Evolutionary conservation across 75 land plant genomes (phyloP), one percentile per base, ranked within the genome.

Genomic region (Sequoia sempervirens): DNA sequence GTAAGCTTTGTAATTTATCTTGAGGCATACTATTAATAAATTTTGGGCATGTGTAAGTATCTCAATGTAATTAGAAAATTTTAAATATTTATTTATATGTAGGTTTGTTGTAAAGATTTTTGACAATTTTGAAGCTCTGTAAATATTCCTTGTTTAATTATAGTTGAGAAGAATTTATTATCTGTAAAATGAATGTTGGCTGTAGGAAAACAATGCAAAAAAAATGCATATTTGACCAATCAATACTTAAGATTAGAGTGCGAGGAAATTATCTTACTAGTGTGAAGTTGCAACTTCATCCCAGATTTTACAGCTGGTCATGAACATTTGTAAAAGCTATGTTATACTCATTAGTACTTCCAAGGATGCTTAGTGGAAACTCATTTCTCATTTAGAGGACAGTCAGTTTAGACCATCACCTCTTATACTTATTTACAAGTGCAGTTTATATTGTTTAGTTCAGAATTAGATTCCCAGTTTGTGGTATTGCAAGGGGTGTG

Each of bases 1-100:
- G 98, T 96, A 91, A 89, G 94, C 52, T 47, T 43, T 75, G 14
- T 28, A 68, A 37, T 11, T 54, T 34, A 9, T 81, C 4, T 8
- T 2, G 32, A 45, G 28, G 43, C 12, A 78, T 78, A 6, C 4
- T 45, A 41, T 75, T 38, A 5, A 45, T 78, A 43, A 11, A 9
- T 78, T 40, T 78, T 78, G 45, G 50, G 47, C 80, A 45, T 10
- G 50, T 43, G 45, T 32, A 13, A 70, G 13, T 32, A 70, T 30
- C 36, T 70, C 36, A 30, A 70, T 70, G 73, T 37, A 30, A 70
- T 28, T 70, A 70, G 73, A 32, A 70, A 70, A 70, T 28, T 12
- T 70, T 12, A 70, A 70, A 30, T 28, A 32, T 30, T 32, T 70
- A 41, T 26, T 45, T n/a, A 78, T 5, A 43, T 41, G 46, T 43